phyloP scores from a whole-genome alignment of 169 alveolate genomes.

The Plasmodium knowlesi region DNA sequence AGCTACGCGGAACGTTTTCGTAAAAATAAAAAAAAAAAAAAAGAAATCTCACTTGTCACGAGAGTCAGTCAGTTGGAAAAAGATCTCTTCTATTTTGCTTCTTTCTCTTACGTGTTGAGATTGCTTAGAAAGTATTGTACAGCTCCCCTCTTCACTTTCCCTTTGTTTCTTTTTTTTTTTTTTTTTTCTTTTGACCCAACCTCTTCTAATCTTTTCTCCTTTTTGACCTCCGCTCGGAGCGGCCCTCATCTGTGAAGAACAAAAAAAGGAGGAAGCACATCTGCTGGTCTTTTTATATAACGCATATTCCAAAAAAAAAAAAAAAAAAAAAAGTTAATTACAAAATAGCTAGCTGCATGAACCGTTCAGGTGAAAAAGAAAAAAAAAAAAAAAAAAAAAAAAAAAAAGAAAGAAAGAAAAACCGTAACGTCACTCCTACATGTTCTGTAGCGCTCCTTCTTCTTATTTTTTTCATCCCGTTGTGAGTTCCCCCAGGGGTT shows the following conservation, averaged over 20 bases:
- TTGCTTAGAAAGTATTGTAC: neutral
- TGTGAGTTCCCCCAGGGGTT: neutral
- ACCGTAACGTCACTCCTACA: neutral
- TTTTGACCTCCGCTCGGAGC: neutral
- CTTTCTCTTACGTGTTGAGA: neutral
- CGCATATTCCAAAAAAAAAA: neutral
- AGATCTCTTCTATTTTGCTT: neutral
- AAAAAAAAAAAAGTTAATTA: too few species aligned
- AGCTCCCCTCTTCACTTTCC: neutral
- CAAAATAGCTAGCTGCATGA: neutral
- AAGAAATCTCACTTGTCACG: neutral
- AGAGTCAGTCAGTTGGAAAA: neutral
- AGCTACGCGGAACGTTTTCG: neutral
- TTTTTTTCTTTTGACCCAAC: neutral
- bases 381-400: too few species aligned
- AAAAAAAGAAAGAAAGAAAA: too few species aligned
- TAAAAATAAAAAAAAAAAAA: too few species aligned
- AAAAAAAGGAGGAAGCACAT: neutral
- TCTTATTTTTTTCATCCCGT: neutral
- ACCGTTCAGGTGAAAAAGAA: too few species aligned
- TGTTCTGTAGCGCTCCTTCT: neutral
- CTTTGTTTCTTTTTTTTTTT: neutral
- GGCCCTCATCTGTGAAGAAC: neutral
- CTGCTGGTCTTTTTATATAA: neutral
- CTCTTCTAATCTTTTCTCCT: neutral